Percentiles rank a stretch among this genome's conserved stretches.
Conservation (phyloP, 495 filamentous ascomycete genomes). For the Podospora tetraspora region DNA sequence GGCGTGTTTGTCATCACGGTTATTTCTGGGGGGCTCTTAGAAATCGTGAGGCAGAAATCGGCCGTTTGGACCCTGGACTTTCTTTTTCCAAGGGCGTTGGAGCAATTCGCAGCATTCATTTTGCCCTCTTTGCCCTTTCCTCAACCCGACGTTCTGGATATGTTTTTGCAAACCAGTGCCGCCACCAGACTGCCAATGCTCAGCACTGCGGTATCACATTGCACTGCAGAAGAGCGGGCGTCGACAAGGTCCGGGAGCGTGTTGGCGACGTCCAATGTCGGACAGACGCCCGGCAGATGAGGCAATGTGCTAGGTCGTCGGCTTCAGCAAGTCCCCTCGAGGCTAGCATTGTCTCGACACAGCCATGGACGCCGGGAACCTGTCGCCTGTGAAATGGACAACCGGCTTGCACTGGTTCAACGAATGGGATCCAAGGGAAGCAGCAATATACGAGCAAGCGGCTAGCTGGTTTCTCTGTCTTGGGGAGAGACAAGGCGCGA, state of each 20-base stretch:
- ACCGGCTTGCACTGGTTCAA: not conserved
- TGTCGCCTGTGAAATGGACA: not conserved
- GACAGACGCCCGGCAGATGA: not conserved
- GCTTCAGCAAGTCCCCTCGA: not conserved
- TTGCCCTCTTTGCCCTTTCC: not conserved
- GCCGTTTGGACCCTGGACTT: not conserved
- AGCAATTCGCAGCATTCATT: too few species aligned
- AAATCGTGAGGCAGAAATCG: not conserved
- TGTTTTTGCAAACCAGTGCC: not conserved
- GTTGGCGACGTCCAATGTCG: not conserved
- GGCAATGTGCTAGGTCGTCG: not conserved
- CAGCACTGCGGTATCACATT: not conserved
- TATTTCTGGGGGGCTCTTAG: not conserved
- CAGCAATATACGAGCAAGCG: not conserved
- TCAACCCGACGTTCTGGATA: not conserved
- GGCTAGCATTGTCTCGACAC: not conserved
- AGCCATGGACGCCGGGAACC: not conserved
- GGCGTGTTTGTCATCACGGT: not conserved
- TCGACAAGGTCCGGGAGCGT: not conserved
- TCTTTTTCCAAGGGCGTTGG: not conserved
- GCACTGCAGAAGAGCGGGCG: slow-evolving; percentile 8
- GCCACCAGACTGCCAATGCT: not conserved
- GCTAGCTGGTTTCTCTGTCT: not conserved
- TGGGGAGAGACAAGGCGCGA: not conserved
- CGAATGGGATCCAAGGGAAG: not conserved